phyloP scores from a whole-genome alignment of 2,329 filamentous ascomycete species.

The Pestalotiopsis sp. region DNA sequence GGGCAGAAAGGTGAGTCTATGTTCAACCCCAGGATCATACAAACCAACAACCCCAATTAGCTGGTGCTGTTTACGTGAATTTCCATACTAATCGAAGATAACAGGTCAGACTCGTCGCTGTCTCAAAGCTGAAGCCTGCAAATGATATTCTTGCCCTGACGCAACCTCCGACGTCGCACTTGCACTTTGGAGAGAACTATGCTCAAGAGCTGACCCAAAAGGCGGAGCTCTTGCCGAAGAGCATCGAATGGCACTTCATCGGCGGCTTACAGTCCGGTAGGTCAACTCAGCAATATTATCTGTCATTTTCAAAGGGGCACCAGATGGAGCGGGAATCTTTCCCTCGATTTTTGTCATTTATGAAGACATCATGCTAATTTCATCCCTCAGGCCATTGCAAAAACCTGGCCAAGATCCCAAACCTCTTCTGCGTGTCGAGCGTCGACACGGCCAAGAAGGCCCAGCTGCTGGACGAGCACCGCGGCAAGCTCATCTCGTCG shows the following conservation, averaged over 20 bases:
- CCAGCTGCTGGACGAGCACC: slow-evolving; percentile 74
- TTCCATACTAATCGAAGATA: neutral
- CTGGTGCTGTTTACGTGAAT: neutral
- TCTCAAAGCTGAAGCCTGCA: slow-evolving; percentile 94
- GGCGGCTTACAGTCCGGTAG: slow-evolving; percentile 81
- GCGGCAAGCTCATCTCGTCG: slow-evolving; percentile 56
- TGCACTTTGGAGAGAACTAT: slow-evolving; percentile 97
- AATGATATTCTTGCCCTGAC: slow-evolving; percentile 88
- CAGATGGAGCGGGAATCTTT: neutral
- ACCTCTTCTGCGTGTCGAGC: slow-evolving; percentile 89
- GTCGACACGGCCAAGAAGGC: slow-evolving; percentile 91
- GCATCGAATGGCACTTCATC: slow-evolving; percentile 94
- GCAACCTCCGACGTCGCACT: slow-evolving; percentile 59
- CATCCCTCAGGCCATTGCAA: slow-evolving; percentile 77
- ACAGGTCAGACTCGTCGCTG: slow-evolving; percentile 84
- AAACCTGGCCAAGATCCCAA: slow-evolving; percentile 80
- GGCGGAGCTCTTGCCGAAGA: slow-evolving; percentile 73
- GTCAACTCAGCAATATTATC: slow-evolving; percentile 16
- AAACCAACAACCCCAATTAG: neutral
- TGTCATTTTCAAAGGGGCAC: neutral
- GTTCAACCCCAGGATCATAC: neutral
- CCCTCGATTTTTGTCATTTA: neutral
- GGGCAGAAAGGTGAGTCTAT: slow-evolving; percentile 54
- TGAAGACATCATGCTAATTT: neutral
- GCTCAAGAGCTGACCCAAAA: slow-evolving; percentile 88